Conservation (phyloP, 1,284 basidiomycete genomes). For the Trichosporon inkin region DNA sequence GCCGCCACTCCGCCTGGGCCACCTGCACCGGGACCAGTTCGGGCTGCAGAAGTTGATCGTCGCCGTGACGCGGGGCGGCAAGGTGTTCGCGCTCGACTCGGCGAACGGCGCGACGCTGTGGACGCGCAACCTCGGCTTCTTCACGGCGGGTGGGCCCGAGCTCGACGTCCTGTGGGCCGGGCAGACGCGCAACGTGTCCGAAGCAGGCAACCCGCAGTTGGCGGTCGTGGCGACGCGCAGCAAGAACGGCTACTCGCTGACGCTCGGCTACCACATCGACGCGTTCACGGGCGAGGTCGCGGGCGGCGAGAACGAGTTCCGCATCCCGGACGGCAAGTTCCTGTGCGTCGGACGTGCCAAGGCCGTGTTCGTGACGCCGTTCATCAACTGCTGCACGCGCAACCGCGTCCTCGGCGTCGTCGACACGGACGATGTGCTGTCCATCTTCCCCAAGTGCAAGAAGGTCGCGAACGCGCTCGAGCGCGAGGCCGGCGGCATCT, state of each 20-base stretch:
- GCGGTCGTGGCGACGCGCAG: slow-evolving; percentile 36
- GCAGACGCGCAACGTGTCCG: slow-evolving; percentile 36
- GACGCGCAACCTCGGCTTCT: slow-evolving; percentile 58
- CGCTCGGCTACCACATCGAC: slow-evolving; percentile 72
- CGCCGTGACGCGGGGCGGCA: slow-evolving; percentile 66
- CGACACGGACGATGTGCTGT: slow-evolving; percentile 30
- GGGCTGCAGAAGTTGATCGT: slow-evolving; percentile 84
- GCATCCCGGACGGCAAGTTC: slow-evolving; percentile 35
- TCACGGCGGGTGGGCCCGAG: slow-evolving; percentile 30
- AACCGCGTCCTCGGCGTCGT: slow-evolving; percentile 43
- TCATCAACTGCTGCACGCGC: slow-evolving; percentile 42
- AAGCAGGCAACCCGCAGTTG: slow-evolving; percentile 39
- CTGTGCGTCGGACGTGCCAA: slow-evolving; percentile 34
- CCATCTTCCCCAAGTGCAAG: slow-evolving; percentile 49
- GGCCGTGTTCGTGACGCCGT: slow-evolving; percentile 40
- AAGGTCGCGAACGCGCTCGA: slow-evolving; percentile 37
- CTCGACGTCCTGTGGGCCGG: slow-evolving; percentile 37
- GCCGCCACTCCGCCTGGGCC: slow-evolving; percentile 41
- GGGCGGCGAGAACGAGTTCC: slow-evolving; percentile 27
- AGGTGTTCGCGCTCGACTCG: slow-evolving; percentile 77
- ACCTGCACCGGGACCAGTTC: slow-evolving; percentile 68
- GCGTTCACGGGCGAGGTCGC: slow-evolving; percentile 65
- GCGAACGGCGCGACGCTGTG: slow-evolving; percentile 70
- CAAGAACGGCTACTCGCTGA: slow-evolving; percentile 33
- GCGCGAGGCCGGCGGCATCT: slow-evolving; percentile 31